Evolutionary conservation across 768 basidiomycete species (phyloP), one percentile per base, ranked within the genome.

Genomic region (Cyclocybe cylindracea): DNA sequence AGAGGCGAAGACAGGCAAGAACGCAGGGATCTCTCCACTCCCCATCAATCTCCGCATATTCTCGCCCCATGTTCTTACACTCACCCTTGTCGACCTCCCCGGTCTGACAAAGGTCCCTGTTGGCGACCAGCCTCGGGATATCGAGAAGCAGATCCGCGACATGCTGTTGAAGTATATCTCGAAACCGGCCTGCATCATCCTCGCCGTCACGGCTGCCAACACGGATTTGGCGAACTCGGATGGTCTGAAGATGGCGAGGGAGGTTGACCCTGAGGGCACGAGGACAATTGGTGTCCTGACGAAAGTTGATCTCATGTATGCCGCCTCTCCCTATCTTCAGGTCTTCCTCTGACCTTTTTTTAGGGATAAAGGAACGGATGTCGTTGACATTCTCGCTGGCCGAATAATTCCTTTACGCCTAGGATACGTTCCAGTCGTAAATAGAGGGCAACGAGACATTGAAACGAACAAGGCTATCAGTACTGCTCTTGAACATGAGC

Each of bases 191-290:
- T 96, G 94, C 74, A 96, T 98, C 71, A 85, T 98, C 60, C 85
- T 98, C 48, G 96, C 96, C 34, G 96, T 98, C 56, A 97, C 96
- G 0, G 89, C 87, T 36, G 96, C 94, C 60, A 98, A 98, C 68
- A 88, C 85, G 42, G 97, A 99, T 77, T 79, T 99, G 80, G 97
- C 97, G 54, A 99, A 98, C 72, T 98, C 96, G 14, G 97, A 98
- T 69, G 96, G 97, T 44, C 70, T 97, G 65, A 96, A 97, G 76
- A 74, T 98, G 79, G 96, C 94, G 45, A 80, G 97, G 55, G 94
- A 98, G 64, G 94, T 98, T 19, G 97, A 99, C 66, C 95, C 96
- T 2, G 96, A 98, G 51, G 97, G 97, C 31, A 89, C 87, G 38
- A 80, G 96, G 64, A 99, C 97, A 16, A 98, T 99, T 58, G 97